Conservation (phyloP, 495 filamentous ascomycete genomes). For the Xanthoparmelia taractica region DNA sequence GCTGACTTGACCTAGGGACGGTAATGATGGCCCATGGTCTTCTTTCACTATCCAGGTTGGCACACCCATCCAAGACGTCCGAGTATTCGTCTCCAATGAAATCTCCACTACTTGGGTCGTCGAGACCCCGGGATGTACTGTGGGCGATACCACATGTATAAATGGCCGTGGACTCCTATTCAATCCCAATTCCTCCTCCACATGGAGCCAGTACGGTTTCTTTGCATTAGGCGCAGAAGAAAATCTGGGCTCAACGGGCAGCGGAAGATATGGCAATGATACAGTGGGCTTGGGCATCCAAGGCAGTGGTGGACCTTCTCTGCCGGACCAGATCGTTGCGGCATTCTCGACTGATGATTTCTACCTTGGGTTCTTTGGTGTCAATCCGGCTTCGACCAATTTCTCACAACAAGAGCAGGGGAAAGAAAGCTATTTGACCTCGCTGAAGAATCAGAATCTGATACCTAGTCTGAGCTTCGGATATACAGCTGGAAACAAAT, state of each 20-base stretch:
- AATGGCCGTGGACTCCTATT: constrained; percentile 42
- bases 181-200: constrained; percentile 42
- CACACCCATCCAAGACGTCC: constrained; percentile 40
- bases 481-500: constrained; percentile 50
- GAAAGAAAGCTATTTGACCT: constrained; percentile 42
- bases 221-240: constrained; percentile 36
- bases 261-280: constrained; percentile 44
- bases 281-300: constrained; percentile 41
- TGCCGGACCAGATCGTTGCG: constrained; percentile 43
- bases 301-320: constrained; percentile 34
- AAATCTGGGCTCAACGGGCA: constrained; percentile 38
- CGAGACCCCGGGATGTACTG: constrained; percentile 27
- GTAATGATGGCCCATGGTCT: constrained; percentile 48
- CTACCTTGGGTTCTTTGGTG: constrained; percentile 49
- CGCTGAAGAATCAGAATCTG: constrained; percentile 37
- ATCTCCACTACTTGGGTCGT: constrained; percentile 39
- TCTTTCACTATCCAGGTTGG: constrained; percentile 45
- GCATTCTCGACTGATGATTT: constrained; percentile 40
- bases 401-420: constrained; percentile 39
- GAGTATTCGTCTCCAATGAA: constrained; percentile 41
- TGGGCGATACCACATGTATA: constrained; percentile 31
- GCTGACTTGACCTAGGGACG: constrained; percentile 35
- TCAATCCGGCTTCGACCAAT: constrained; percentile 43
- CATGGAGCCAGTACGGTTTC: constrained; percentile 36
- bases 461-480: constrained; percentile 48